Base-by-base conservation (phyloP, 345 rosid species). In the Aethionema arabicum region DNA sequence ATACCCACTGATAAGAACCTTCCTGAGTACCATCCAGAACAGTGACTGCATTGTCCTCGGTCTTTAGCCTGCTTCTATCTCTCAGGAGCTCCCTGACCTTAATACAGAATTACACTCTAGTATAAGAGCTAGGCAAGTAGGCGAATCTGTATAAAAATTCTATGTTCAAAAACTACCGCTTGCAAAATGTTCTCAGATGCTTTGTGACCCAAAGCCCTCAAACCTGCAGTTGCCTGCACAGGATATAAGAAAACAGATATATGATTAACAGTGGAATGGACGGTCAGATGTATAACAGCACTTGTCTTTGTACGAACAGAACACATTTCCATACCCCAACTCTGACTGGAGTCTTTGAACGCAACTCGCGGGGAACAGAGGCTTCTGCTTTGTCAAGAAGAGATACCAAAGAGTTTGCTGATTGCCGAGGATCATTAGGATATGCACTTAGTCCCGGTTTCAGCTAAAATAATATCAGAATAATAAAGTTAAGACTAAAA, bases 1-100 rank as follows among this genome's bases (percentile, higher is more conserved):
- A 56, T 87, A 93, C 99, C 99, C 99, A 93, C 75, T 87, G 81
- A 77, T 90, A 93, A 68, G 99, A 79, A 29, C 97, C 99, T 79
- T 93, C 99, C 78, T 93, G 99, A 55, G 87, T 78, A 43, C 99
- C 97, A 76, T 93, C 99, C 66, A 93, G 74, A 75, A 87, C 91
- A 70, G 74, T 73, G 49, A 93, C 99, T 60, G 79, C 89, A 55
- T 72, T 65, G 14, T 78, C 76, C 65, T 86, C 85, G 41, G 74
- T 81, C 66, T 79, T 90, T 66, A 93, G 78, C 63, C 78, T 72
- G 73, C 96, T 93, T 68, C 77, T 83, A 64, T 76, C 82, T 76
- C 69, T 87, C 63, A 93, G 77, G 59, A 93, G 85, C 63, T 87
- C 89, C 74, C 90, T 87, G 63, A 93, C 97, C 97, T 90, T 75